Percentiles rank a stretch among this genome's conserved stretches.
Evolutionary conservation across 257 asterid species (phyloP).

Genomic region (Solanum chmielewskii): DNA sequence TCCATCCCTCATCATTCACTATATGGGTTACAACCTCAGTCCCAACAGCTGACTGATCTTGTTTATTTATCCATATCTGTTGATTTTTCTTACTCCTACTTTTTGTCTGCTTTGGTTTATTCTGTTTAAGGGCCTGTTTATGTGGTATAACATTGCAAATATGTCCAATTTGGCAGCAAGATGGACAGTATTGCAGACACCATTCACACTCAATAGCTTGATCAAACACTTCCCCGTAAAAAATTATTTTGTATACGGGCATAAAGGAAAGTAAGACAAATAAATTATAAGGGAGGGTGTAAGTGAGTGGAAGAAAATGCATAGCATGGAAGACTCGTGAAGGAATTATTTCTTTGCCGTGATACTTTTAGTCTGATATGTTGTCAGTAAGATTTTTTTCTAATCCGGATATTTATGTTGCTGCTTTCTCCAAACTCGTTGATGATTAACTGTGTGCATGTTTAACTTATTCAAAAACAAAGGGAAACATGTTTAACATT

Average conservation of each 20-base stretch:
- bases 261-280: too few species aligned
- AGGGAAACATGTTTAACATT: too few species aligned
- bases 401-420: neutral
- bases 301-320: neutral
- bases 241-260: neutral
- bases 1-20: neutral
- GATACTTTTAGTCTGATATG: neutral
- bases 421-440: neutral
- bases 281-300: too few species aligned
- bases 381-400: too few species aligned
- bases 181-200: neutral
- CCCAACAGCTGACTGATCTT: neutral
- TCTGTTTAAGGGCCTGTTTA: neutral
- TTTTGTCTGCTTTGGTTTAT: neutral
- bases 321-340: neutral
- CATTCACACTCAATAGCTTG: neutral
- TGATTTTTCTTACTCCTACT: neutral
- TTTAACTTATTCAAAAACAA: neutral
- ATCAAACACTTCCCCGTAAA: too few species aligned
- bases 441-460: neutral
- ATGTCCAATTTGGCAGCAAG: neutral
- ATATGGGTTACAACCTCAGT: neutral
- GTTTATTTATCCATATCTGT: neutral
- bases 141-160: neutral
- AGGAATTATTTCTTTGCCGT: neutral